Base-by-base conservation (phyloP, 129 eudicot species). In the Chrysanthemum lavandulifolium region DNA sequence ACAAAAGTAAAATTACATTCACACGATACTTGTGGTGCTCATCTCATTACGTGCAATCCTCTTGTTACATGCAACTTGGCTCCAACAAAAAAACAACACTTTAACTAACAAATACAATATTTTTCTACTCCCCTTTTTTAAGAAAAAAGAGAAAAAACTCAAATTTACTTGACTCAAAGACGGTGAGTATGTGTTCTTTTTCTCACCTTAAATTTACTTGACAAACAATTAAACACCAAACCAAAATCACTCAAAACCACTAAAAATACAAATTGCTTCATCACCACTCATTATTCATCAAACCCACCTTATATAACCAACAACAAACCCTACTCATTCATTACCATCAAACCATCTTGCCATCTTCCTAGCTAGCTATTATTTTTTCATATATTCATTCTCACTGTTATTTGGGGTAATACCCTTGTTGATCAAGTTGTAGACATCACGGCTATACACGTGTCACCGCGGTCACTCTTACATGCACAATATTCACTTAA, bases 381-480 rank as follows among this genome's bases (percentile, higher is more conserved):
- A 4, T 53, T 12, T 3, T 40, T 61, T 25, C 25, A 61, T 61
- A 19, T 1, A 29, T 13, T 9, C 2, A 13, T 62, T 29, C 67
- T 16, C 10, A 23, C 10, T 19, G 13, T 16, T 48, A 6, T 14
- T 61, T 53, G 84, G 89, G 86, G 85, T 72, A 77, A 77, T 69
- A 65, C 91, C 96, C 89, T 67, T 81, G 82, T 36, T 70, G 65
- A 76, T 13, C 67, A 75, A 80, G 89, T 74, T 87, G 91, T 57
- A 79, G 86, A 82, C 86, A 92, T 73, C 89, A 92, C 96, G 96
- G 96, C 96, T 89, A 74, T 80, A 78, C 76, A 71, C 79, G 67
- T 84, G 77, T 86, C 18, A 61, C 74, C 33, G 58, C 89, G 88
- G 80, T 60, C 82, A 61, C 65, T 64, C 4, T 67, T 69, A 8